These are phyloP conservation scores for Inga oerstediana DNA, from an alignment of 306 rosid genomes.

Conservation along the genomic window DNA sequence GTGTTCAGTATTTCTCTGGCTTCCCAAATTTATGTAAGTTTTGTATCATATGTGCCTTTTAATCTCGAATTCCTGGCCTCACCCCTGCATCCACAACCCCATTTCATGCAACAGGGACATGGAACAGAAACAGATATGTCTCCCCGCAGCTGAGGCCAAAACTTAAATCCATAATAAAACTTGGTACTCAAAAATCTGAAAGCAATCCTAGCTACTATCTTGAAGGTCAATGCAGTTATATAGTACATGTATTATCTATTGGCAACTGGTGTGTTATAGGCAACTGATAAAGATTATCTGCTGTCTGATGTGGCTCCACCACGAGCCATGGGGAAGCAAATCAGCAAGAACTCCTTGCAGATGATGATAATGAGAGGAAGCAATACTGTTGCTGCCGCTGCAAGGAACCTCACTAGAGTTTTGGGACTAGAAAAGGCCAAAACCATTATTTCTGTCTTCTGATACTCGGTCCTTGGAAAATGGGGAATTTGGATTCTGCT, in stretches of 20 bases:
- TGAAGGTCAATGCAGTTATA: not conserved
- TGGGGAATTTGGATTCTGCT: slow-evolving; percentile 11
- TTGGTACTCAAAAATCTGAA: not conserved
- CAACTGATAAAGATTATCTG: slow-evolving; percentile 8
- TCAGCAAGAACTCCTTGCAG: slow-evolving; percentile 34
- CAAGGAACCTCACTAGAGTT: slow-evolving; percentile 32
- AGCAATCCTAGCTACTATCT: not conserved
- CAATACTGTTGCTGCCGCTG: slow-evolving; percentile 25
- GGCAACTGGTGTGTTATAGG: not conserved
- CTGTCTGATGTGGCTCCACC: slow-evolving; percentile 31
- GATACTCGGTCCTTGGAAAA: slow-evolving; percentile 19
- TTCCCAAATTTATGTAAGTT: no score
- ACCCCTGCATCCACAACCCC: no score
- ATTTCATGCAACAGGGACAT: not conserved
- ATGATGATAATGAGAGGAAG: slow-evolving; percentile 38
- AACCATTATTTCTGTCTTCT: slow-evolving; percentile 28
- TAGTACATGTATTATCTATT: not conserved
- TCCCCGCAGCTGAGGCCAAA: not conserved
- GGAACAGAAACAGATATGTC: not conserved
- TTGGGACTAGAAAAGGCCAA: slow-evolving; percentile 25
- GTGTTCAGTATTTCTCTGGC: no score
- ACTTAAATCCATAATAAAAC: not conserved
- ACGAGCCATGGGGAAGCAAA: slow-evolving; percentile 35
- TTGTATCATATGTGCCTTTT: no score
- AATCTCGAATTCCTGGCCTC: no score